Base-by-base conservation (phyloP, 129 eudicot species). In the Calendula officinalis region DNA sequence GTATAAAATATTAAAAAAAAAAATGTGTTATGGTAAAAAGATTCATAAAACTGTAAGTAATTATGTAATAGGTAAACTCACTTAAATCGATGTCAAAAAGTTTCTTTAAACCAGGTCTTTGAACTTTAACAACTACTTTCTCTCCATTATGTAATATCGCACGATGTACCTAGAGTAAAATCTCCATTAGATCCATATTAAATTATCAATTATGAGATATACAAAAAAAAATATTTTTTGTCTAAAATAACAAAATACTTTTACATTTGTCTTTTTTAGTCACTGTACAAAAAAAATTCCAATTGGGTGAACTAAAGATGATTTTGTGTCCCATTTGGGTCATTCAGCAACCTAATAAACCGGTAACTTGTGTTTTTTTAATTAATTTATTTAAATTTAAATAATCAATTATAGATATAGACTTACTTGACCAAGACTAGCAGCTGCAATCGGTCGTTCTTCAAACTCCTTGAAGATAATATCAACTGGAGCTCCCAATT, bases 361-460 rank as follows among this genome's bases (percentile, higher is more conserved):
- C 30, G 30, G 30, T 22, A 22, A 22, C 30, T 22, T 22, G 30
- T 22, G 30, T 22, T 6, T 39, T 46, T 27, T 33, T 51, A 32
- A 10, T 27, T 27, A 37, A 10, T 16, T n/a, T 34, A 41, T 15
- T 34, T 34, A 14, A 32, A 55, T 53, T 14, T 57, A 16, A 63
- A 54, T 15, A 52, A 52, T 7, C 3, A 40, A 46, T 43, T 22
- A 44, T 35, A 46, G 15, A 54, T 13, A 44, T 58, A 14, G 41
- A 50, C 16, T 64, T 77, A 91, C 99, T 96, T 92, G 99, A 68
- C 99, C 99, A 80, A 92, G 99, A 80, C 99, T 92, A 77, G 99
- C 99, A 62, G 99, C 96, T 69, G 99, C 99, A 66, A 92, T 85
- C 10, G 99, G 99, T 41, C 68, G 71, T 12, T 88, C 99, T 78